These are phyloP conservation scores for Ceratocystis harringtonii DNA, from an alignment of 2,329 filamentous ascomycete genomes.

Conservation along the genomic window DNA sequence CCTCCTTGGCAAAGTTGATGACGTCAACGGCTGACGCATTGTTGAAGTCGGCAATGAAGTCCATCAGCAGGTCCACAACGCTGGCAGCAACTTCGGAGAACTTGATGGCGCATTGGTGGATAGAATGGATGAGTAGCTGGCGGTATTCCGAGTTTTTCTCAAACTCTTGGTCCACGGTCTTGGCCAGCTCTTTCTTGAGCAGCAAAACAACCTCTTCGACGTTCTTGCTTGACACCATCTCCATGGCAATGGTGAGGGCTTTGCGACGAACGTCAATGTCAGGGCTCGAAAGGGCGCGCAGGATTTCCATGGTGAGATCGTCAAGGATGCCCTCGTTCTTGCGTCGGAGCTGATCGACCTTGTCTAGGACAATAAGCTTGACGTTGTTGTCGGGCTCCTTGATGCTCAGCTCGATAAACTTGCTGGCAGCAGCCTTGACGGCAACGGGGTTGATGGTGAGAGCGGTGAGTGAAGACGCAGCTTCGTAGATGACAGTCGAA, in stretches of 20 bases:
- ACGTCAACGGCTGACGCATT: slow-evolving; percentile 94
- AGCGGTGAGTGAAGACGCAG: slow-evolving; percentile 83
- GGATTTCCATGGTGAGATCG: slow-evolving; percentile 90
- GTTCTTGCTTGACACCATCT: slow-evolving; percentile 98
- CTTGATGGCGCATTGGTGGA: slow-evolving; percentile 97
- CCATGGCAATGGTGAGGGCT: slow-evolving; percentile 74
- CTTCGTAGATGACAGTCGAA: slow-evolving; percentile 94
- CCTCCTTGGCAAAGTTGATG: slow-evolving; percentile 97
- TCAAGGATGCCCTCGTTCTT: slow-evolving; percentile 86
- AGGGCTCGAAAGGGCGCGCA: slow-evolving; percentile 84
- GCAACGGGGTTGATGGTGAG: slow-evolving; percentile 94
- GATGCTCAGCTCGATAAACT: slow-evolving; percentile 93
- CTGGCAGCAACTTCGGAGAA: slow-evolving; percentile 96
- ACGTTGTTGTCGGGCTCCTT: slow-evolving; percentile 99
- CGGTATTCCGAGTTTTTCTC: slow-evolving; percentile 96
- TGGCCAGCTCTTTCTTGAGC: slow-evolving; percentile 91
- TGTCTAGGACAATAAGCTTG: slow-evolving; percentile 92
- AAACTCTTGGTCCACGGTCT: slow-evolving; percentile 96
- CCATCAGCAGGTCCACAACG: slow-evolving; percentile 93
- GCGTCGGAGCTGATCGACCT: slow-evolving; percentile 72
- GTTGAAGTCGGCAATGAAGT: slow-evolving; percentile 97
- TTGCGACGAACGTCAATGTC: slow-evolving; percentile 94
- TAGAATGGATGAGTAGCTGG: slow-evolving; percentile 87
- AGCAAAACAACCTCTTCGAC: slow-evolving; percentile 94
- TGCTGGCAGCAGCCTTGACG: slow-evolving; percentile 87